Evolutionary conservation across 2,329 filamentous ascomycete species (phyloP).

Genomic region (Verruconis gallopava): DNA sequence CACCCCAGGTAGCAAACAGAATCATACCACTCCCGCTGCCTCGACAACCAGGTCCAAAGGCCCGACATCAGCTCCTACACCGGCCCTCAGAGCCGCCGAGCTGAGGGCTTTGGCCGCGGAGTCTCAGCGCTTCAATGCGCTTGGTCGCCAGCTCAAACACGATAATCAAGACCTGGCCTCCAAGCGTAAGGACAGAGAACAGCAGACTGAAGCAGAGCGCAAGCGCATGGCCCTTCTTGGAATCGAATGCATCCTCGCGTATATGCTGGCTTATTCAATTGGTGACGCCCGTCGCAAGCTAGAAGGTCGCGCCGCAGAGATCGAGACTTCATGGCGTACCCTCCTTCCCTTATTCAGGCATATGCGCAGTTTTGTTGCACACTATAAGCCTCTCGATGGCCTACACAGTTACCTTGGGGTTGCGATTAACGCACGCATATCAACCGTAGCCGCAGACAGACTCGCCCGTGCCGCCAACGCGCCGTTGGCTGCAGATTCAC

Average conservation of each 20-base stretch:
- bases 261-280: conserved; percentile 25
- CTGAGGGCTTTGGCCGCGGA: conserved; percentile 25
- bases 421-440: conserved; percentile 27
- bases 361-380: conserved; percentile 20
- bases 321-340: conserved; percentile 15
- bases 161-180: conserved; percentile 13
- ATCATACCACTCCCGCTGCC: background rate
- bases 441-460: conserved; percentile 18
- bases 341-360: conserved; percentile 23
- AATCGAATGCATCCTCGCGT: conserved; percentile 34
- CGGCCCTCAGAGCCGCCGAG: conserved; percentile 17
- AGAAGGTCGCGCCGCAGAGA: conserved; percentile 20
- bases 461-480: conserved; percentile 15
- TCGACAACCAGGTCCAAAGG: conserved; percentile 10
- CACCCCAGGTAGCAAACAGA: conserved; percentile 3
- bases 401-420: conserved; percentile 28
- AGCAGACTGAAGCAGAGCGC: conserved; percentile 19
- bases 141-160: conserved; percentile 35
- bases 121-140: conserved; percentile 27
- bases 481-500: conserved; percentile 18
- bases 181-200: conserved; percentile 14
- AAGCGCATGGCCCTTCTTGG: conserved; percentile 28
- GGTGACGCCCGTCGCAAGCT: conserved; percentile 20
- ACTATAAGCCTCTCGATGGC: conserved; percentile 26
- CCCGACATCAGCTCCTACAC: conserved; percentile 21